These are phyloP conservation scores for Fusarium lateritium DNA, from an alignment of 2,329 filamentous ascomycete species.

Conservation along the genomic window DNA sequence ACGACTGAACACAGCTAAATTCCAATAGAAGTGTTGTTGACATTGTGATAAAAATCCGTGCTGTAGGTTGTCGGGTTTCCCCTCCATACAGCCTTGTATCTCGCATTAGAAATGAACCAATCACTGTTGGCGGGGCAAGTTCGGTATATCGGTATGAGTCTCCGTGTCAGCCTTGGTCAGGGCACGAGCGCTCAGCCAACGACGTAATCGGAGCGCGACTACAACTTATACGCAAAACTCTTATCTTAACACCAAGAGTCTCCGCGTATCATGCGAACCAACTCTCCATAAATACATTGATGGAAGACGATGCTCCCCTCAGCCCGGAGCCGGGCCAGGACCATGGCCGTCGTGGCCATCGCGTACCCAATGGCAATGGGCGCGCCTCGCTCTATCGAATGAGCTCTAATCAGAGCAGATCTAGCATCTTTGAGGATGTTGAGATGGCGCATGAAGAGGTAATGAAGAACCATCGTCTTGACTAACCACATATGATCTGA, in stretches of 20 bases:
- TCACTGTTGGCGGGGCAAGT: constrained; percentile 37
- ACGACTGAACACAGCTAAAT: not conserved
- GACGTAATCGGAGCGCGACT: constrained; percentile 44
- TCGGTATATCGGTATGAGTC: constrained; percentile 32
- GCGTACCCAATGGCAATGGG: constrained; percentile 39
- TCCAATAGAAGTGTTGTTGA: not conserved
- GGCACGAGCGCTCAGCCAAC: constrained; percentile 39
- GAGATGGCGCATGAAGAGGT: constrained; percentile 99
- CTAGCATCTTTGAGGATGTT: constrained; percentile 93
- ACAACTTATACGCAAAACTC: constrained; percentile 33
- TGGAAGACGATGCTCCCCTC: constrained; percentile 50
- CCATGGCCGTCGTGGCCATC: constrained; percentile 32
- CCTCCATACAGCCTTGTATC: constrained; percentile 32
- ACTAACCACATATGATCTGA: not conserved
- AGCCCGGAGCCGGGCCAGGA: constrained; percentile 38
- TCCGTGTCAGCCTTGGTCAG: constrained; percentile 44
- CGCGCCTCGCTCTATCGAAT: constrained; percentile 70
- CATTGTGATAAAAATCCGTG: not conserved
- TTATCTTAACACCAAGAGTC: constrained; percentile 15
- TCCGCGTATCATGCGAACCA: constrained; percentile 39
- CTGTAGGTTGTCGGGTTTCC: not conserved
- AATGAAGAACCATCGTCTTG: constrained; percentile 7
- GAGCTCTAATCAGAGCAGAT: constrained; percentile 78
- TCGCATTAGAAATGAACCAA: constrained; percentile 26
- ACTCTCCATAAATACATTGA: constrained; percentile 34